These are phyloP conservation scores for Endocalyx cinctus DNA, from an alignment of 2,329 filamentous ascomycete species.

Conservation along the genomic window DNA sequence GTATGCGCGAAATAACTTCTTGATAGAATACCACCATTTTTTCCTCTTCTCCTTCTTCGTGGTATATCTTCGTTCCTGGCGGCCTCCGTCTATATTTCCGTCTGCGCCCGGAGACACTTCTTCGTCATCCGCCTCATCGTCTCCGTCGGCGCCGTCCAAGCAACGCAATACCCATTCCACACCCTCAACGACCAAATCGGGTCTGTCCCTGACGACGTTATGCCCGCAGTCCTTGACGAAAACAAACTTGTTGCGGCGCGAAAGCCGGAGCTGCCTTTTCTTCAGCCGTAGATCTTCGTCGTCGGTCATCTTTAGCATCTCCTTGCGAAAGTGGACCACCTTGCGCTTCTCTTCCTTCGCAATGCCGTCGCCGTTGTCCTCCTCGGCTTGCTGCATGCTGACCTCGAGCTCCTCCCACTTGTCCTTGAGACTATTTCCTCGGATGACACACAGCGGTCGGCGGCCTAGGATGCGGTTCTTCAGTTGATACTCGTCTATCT, in stretches of 20 bases:
- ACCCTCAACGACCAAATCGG: constrained; percentile 18
- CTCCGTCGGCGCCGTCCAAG: constrained; percentile 8
- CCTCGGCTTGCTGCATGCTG: constrained; percentile 5
- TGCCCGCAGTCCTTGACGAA: constrained; percentile 22
- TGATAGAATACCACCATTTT: too few relatives aligned
- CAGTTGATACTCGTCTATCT: constrained; percentile 16
- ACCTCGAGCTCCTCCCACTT: constrained; percentile 16
- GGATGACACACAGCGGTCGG: constrained; percentile 21
- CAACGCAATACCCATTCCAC: constrained; percentile 24
- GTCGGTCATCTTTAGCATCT: constrained; percentile 17
- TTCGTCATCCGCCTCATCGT: neutral
- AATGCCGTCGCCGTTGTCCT: constrained; percentile 1
- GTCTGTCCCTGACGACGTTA: constrained; percentile 20
- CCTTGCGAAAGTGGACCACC: constrained; percentile 7
- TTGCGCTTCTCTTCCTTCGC: constrained; percentile 1
- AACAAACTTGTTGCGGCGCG: constrained; percentile 14
- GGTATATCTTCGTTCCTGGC: too few relatives aligned
- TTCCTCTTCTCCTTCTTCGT: too few relatives aligned
- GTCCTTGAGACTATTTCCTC: constrained; percentile 18
- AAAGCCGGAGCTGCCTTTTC: constrained; percentile 20
- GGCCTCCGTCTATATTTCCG: too few relatives aligned
- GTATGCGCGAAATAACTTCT: too few relatives aligned
- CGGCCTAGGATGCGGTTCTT: constrained; percentile 11
- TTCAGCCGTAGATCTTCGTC: constrained; percentile 22
- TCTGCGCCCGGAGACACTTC: too few relatives aligned